Evolutionary conservation across 176 grass and related monocot genomes (phyloP), one percentile per base, ranked within the genome.

Genomic region (Cenchrus fungigraminus): DNA sequence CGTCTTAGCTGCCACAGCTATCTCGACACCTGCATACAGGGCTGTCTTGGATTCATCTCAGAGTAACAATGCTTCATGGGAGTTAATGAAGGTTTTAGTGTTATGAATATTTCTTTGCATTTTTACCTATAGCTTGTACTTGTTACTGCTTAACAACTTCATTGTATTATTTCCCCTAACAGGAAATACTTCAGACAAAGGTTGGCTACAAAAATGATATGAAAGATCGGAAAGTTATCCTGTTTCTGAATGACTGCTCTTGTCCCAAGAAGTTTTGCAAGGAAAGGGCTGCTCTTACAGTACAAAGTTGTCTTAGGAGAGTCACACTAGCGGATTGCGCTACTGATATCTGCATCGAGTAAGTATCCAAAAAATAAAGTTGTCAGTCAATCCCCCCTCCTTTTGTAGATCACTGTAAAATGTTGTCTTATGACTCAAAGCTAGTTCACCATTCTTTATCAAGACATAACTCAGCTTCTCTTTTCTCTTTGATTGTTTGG

Each of bases 1-100:
- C 47, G 96, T 92, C 22, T 95, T 98, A 80, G 93, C 96, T 63
- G 96, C 93, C 47, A 98, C 96, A 29, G 93, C 96, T 85, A 98
- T 98, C 55, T 98, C 93, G 4, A 94, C 92, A 12, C 93, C 89
- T 20, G 93, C 96, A 71, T 98, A 98, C 72, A 95, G 86, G 65
- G 93, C 93, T 74, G 96, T 98, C 9, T 82, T 98, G 60, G 96
- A 98, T 80, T 85, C 96, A 29, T 98, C 96, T 46, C 93, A 92
- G 71, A 95, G 91, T 83, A 98, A 95, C 86, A 98, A 98, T 83
- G 92, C 96, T 55, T 98, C 96, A 40, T 98, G 96, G 96, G 96
- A 95, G 66, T 78, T 81, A 13, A 98, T 98, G 96, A 98, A 98
- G 89, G 96, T 98, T 84, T 68, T 73, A 79, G 12, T 10, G 9